Conservation (phyloP, 371 early-diverging fungal species). For the Saksenaea vasiformis region DNA sequence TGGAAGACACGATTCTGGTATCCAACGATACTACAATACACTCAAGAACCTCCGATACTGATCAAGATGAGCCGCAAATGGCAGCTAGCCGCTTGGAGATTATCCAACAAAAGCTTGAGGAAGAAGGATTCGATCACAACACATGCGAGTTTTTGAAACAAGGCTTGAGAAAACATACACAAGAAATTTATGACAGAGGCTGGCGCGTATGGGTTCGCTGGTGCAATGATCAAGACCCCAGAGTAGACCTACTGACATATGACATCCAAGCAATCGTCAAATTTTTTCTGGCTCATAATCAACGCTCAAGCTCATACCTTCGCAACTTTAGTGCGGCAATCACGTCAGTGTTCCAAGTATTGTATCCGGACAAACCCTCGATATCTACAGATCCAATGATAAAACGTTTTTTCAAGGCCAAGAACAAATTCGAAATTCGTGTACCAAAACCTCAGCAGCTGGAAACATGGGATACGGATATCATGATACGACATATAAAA, state of each 20-base stretch:
- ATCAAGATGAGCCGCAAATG: not conserved
- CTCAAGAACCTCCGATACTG: not conserved
- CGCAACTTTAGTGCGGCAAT: not conserved
- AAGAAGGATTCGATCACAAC: not conserved
- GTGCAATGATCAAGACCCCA: not conserved
- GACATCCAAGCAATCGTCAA: not conserved
- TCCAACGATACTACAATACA: slow-evolving; percentile 10
- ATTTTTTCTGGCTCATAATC: not conserved
- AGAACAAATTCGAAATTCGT: not conserved
- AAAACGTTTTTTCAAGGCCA: not conserved
- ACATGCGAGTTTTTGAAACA: slow-evolving; percentile 1
- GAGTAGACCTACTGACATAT: not conserved
- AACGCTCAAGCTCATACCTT: no score
- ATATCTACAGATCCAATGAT: not conserved
- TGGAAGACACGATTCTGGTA: slow-evolving; percentile 28
- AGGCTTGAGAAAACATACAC: not conserved
- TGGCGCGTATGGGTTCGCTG: slow-evolving; percentile 14
- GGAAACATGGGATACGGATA: not conserved
- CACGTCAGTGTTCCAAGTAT: not conserved
- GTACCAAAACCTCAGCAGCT: not conserved
- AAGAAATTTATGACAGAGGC: slow-evolving; percentile 12
- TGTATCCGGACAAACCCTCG: not conserved
- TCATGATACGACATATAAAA: not conserved
- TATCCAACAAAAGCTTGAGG: not conserved
- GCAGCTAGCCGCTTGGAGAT: not conserved